These are phyloP conservation scores for Agroathelia rolfsii DNA, from an alignment of 1,284 basidiomycete genomes.

Conservation along the genomic window DNA sequence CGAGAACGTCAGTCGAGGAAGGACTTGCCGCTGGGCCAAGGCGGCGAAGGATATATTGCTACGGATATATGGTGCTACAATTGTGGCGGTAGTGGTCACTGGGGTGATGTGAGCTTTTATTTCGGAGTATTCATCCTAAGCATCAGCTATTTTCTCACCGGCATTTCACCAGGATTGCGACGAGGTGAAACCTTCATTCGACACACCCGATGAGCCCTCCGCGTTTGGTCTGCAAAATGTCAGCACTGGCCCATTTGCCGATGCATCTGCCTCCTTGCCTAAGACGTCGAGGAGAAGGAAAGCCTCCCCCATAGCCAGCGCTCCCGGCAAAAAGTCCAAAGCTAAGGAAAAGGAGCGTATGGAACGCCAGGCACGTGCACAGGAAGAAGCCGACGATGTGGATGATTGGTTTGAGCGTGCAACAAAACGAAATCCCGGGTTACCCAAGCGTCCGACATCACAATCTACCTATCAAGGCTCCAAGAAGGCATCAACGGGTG, in stretches of 20 bases:
- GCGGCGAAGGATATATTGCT: conserved; percentile 70
- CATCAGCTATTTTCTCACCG: conserved; percentile 5
- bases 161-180: conserved; percentile 55
- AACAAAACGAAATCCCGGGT: too few species aligned
- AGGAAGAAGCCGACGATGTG: conserved; percentile 38
- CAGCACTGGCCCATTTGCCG: conserved; percentile 66
- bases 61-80: conserved; percentile 82
- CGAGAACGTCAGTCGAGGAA: conserved; percentile 39
- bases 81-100: conserved; percentile 71
- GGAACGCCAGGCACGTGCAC: conserved; percentile 37
- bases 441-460: too few species aligned
- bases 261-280: conserved; percentile 22
- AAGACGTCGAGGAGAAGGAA: conserved; percentile 16
- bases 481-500: too few species aligned
- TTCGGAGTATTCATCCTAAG: not conserved
- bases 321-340: conserved; percentile 54
- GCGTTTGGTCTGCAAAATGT: conserved; percentile 70
- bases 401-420: conserved; percentile 54
- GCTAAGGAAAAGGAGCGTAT: conserved; percentile 49
- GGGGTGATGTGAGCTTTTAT: conserved; percentile 67
- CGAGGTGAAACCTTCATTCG: conserved; percentile 36
- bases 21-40: conserved; percentile 44
- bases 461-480: too few species aligned
- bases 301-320: conserved; percentile 35
- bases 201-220: conserved; percentile 49